Percentiles rank a stretch among this genome's conserved stretches.
Conservation (phyloP, 2,329 filamentous ascomycete genomes). For the Nemania serpens region DNA sequence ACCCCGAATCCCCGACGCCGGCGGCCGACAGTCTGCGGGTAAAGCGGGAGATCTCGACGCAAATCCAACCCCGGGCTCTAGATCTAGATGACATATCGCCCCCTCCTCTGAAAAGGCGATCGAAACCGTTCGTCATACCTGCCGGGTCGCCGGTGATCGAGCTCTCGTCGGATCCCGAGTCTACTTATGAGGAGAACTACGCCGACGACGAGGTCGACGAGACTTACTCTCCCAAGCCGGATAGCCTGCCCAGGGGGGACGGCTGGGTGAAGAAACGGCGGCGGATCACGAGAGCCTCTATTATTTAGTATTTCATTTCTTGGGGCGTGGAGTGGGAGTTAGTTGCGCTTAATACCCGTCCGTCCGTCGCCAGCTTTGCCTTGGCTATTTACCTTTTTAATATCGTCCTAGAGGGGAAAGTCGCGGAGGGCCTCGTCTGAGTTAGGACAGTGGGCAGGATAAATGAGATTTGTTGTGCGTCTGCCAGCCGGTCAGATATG, state of each 20-base stretch:
- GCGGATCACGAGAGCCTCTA: constrained; percentile 9
- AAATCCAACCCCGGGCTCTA: constrained; percentile 6
- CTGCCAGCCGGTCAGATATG: too few species aligned
- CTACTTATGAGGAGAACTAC: constrained; percentile 43
- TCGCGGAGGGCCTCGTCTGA: not conserved
- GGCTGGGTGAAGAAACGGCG: constrained; percentile 35
- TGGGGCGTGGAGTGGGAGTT: not conserved
- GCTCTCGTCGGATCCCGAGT: constrained; percentile 43
- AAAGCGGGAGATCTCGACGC: constrained; percentile 14
- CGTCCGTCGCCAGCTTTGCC: not conserved
- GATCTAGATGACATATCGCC: constrained; percentile 35
- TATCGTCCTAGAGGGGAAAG: not conserved
- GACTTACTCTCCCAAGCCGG: constrained; percentile 38
- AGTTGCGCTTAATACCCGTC: not conserved
- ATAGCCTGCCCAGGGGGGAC: constrained; percentile 17
- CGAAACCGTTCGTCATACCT: constrained; percentile 40
- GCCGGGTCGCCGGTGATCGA: constrained; percentile 46
- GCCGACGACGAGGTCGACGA: constrained; percentile 48
- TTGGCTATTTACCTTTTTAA: not conserved
- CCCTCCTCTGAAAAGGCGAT: constrained; percentile 23
- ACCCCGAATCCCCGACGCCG: not conserved
- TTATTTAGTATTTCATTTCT: not conserved
- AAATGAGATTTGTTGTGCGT: too few species aligned
- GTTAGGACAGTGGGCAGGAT: too few species aligned
- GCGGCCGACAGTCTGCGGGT: constrained; percentile 6